Evolutionary conservation across 805 yeast species (phyloP), one percentile per base, ranked within the genome.

Genomic region (Scheffersomyces spartinae): DNA sequence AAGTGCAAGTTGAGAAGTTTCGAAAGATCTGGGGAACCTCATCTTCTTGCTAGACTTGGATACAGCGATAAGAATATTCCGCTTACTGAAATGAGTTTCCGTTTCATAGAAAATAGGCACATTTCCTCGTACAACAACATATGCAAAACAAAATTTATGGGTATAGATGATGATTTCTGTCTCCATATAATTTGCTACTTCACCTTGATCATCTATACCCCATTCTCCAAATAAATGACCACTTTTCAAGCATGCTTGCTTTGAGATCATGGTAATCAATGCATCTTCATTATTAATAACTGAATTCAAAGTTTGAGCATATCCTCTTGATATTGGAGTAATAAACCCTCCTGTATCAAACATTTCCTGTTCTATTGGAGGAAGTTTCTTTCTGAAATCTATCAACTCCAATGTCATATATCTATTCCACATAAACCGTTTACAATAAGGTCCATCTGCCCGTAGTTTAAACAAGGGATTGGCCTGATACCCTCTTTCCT

Each of bases 181-280:
- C 36, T 71, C 76, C 13, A 59, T 66, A 37, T 53, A 68, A 36
- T 69, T 68, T 3, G 73, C 55, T 9, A 57, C 70, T 13, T 58
- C 55, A 1, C 75, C 73, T 20, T 64, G 64, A 32, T 71, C 76
- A 39, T 71, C 77, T 37, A 68, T 55, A 17, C 77, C 71, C 53
- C 65, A 64, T 16, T 69, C 69, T 1, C 77, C 77, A 40, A 68
- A 69, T 11, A 69, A 43, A 0, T 64, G 59, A 0, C 74, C 74
- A 18, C 46, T 47, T 33, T 63, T 64, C 16, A 42, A 40, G 30
- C 73, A 64, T 16, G 64, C 55, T 33, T 70, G 76, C 35, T 65
- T 68, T 3, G 73, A 58, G 7, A 70, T 63, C 7, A 70, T 49
- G 0, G 75, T 66, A 18, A 70, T 32, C 26, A 64, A 38, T 0